Base-by-base conservation (phyloP, 2,329 filamentous ascomycete genomes). In the Claviceps africana region DNA sequence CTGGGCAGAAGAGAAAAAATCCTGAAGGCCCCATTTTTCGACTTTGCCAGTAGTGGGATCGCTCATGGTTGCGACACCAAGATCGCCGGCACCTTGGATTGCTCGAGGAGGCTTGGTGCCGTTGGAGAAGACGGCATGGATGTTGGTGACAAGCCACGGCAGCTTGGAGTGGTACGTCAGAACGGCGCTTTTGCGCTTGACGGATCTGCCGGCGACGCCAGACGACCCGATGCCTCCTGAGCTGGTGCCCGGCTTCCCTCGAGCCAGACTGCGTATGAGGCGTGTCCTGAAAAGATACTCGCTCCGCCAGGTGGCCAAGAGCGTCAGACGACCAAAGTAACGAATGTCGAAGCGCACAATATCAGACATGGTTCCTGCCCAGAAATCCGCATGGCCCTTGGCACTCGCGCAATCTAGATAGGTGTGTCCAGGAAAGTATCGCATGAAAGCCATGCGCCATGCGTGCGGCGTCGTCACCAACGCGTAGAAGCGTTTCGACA, bases 241-340 rank as follows among this genome's bases (percentile, higher is more conserved):
- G 10, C 73, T 71, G 39, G 83, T 76, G 59, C 77, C 70, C 54
- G 91, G 88, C 63, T 90, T 95, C 49, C 91, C 93, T 54, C 88
- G 82, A 47, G 78, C 78, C 53, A 97, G 73, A 56, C 87, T 93
- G 45, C 89, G 81, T 50, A 97, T 71, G 50, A 97, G 77, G 47
- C 88, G 80, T 2, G 89, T 96, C 47, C 93, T 79, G 53, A 95
- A 71, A 47, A 97, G 85, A 62, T 97, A 98, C 67, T 98, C 93
- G 67, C 88, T 96, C 59, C 91, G 81, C 91, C 93, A 97, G 9
- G 90, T 93, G n/a, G 89, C 86, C 55, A 90, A 70, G 3, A 82
- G 76, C 10, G 87, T 94, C 51, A 98, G 75, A 44, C 90, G 82
- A 17, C 86, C 81, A 62, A 97, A 98, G 57, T 81, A 79, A 45